Evolutionary conservation across 2,329 filamentous ascomycete genomes (phyloP).

Genomic region (Chaetomium globosum): DNA sequence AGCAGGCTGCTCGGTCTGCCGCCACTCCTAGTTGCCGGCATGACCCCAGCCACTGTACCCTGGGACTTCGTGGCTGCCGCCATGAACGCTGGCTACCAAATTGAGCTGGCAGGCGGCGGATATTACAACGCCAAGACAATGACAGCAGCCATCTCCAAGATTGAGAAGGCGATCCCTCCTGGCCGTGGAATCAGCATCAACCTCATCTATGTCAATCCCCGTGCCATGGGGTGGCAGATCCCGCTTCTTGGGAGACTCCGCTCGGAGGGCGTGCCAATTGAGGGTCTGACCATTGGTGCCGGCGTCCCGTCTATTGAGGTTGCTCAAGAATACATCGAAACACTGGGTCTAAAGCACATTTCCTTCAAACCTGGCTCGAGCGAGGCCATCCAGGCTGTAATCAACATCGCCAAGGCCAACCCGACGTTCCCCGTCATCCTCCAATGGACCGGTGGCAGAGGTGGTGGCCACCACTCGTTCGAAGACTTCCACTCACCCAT

Average conservation of each 20-base stretch:
- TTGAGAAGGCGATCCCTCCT: conserved; percentile 79
- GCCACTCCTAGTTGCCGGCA: conserved; percentile 87
- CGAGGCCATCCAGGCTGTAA: conserved; percentile 83
- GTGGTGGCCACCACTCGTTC: conserved; percentile 90
- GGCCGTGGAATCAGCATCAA: conserved; percentile 89
- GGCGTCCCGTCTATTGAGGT: conserved; percentile 93
- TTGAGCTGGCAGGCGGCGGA: conserved; percentile 85
- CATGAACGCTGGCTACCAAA: conserved; percentile 94
- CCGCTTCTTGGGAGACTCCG: conserved; percentile 78
- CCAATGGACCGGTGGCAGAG: conserved; percentile 93
- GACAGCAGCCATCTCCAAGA: conserved; percentile 80
- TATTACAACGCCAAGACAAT: conserved; percentile 83
- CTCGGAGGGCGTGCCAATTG: conserved; percentile 84
- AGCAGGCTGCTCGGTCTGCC: conserved; percentile 81
- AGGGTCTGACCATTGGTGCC: conserved; percentile 88
- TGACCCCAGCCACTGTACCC: conserved; percentile 87
- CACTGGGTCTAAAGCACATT: conserved; percentile 89
- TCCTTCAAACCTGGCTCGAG: conserved; percentile 90
- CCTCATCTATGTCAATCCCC: conserved; percentile 86
- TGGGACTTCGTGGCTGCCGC: conserved; percentile 92
- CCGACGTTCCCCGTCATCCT: conserved; percentile 89
- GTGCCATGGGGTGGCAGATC: conserved; percentile 91
- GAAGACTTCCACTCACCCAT: conserved; percentile 95
- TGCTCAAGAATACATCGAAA: conserved; percentile 90
- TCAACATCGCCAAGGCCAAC: conserved; percentile 94